Conservation (phyloP, 2,329 filamentous ascomycete species). For the Ophiostoma sp. region DNA sequence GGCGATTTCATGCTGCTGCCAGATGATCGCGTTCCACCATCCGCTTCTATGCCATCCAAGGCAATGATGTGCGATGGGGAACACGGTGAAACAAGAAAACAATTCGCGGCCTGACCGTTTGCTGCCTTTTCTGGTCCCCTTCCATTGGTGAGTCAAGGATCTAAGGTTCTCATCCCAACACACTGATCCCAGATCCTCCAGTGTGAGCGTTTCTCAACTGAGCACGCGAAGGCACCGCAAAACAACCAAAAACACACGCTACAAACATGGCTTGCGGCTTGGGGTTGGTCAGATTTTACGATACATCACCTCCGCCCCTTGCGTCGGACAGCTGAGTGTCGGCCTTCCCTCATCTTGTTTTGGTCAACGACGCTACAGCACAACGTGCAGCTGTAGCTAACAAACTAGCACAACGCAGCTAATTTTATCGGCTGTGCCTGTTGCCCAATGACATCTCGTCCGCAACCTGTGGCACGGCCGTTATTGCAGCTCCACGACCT, state of each 20-base stretch:
- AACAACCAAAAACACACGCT: background rate
- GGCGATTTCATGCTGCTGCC: background rate
- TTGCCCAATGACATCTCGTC: background rate
- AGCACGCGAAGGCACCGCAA: background rate
- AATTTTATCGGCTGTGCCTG: slow-evolving; percentile 3
- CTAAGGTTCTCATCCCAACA: background rate
- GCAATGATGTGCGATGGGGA: slow-evolving; percentile 15
- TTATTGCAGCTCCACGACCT: background rate
- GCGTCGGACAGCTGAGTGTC: background rate
- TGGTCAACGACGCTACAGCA: slow-evolving; percentile 5
- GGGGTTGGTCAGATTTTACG: background rate
- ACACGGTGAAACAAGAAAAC: background rate
- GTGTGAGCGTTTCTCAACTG: background rate
- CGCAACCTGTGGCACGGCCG: slow-evolving; percentile 1
- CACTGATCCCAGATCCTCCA: background rate
- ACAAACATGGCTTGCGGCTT: background rate
- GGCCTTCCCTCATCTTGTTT: slow-evolving; percentile 13
- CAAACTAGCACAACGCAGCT: slow-evolving; percentile 6
- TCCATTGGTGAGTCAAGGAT: background rate
- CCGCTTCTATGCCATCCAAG: background rate
- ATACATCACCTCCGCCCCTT: background rate
- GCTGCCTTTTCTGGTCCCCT: background rate
- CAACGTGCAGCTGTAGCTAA: slow-evolving; percentile 8
- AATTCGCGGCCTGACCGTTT: background rate
- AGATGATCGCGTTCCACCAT: background rate